Evolutionary conservation across 2,329 filamentous ascomycete genomes (phyloP).

Genomic region (Pseudogymnoascus sp.): DNA sequence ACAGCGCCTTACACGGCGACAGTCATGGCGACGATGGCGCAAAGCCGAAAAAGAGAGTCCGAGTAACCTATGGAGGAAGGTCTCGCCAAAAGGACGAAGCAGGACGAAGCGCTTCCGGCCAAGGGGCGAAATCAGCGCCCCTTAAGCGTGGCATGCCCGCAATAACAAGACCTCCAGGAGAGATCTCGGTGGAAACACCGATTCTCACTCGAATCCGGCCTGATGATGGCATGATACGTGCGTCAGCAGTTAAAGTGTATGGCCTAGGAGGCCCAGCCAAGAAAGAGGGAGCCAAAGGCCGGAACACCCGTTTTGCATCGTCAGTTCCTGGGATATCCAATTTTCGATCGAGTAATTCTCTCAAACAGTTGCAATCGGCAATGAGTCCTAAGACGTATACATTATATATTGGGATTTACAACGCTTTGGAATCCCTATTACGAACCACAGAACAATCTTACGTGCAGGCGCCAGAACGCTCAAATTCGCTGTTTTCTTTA

Average conservation of each 20-base stretch:
- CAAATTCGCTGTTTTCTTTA: conserved; percentile 39
- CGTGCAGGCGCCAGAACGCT: neutral
- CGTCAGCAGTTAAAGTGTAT: neutral
- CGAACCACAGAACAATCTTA: conserved; percentile 24
- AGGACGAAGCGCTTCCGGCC: neutral
- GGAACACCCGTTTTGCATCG: neutral
- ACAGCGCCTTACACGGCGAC: neutral
- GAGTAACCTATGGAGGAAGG: neutral
- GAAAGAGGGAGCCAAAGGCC: neutral
- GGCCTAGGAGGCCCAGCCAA: neutral
- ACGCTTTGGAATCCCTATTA: conserved; percentile 39
- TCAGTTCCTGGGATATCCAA: neutral
- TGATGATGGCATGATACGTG: neutral
- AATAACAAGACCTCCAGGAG: conserved; percentile 19
- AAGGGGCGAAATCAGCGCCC: neutral
- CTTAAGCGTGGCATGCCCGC: neutral
- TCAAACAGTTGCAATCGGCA: neutral
- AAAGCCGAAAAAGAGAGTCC: neutral
- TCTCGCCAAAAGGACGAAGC: neutral
- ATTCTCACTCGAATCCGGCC: conserved; percentile 22
- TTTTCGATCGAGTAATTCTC: neutral
- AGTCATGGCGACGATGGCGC: neutral
- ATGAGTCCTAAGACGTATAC: conserved; percentile 19
- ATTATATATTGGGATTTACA: conserved; percentile 40
- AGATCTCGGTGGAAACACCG: conserved; percentile 27